Evolutionary conservation across 164 flowering plant genomes (phyloP).

Genomic region (Macadamia tetraphylla): DNA sequence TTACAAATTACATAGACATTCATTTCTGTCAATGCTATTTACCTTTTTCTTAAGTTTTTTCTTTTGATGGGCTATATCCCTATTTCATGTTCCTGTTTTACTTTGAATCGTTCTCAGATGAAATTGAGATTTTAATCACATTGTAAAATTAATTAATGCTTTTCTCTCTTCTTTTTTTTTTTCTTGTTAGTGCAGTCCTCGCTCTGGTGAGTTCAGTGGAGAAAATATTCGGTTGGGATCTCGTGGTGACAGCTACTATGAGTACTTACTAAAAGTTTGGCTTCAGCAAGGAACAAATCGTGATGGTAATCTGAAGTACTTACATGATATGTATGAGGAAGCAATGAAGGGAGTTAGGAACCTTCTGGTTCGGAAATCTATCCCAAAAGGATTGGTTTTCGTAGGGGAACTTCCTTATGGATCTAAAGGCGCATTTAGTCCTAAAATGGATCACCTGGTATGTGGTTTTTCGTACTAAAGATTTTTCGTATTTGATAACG

Average conservation of each 20-base stretch:
- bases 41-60: no score
- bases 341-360: conserved; percentile 93
- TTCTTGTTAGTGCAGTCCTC: conserved; percentile 57
- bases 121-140: no score
- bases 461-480: conserved; percentile 12
- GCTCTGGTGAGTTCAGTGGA: conserved; percentile 81
- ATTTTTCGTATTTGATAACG: no score
- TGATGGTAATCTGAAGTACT: conserved; percentile 46
- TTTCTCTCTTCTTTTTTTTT: background rate
- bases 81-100: no score
- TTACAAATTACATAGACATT: no score
- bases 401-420: conserved; percentile 96
- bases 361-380: conserved; percentile 73
- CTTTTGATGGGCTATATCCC: no score
- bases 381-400: conserved; percentile 84
- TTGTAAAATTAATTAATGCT: background rate
- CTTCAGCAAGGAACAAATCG: conserved; percentile 59
- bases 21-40: no score
- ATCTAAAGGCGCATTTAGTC: conserved; percentile 59
- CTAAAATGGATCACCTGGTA: conserved; percentile 99
- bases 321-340: conserved; percentile 82
- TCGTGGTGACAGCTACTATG: conserved; percentile 99
- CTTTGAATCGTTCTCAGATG: no score
- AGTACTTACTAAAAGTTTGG: conserved; percentile 94
- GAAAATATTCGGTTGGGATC: conserved; percentile 94